Percentiles rank a stretch among this genome's conserved stretches.
Evolutionary conservation across 441 rosid species (phyloP).

Genomic region (Flueggea neowawraea): DNA sequence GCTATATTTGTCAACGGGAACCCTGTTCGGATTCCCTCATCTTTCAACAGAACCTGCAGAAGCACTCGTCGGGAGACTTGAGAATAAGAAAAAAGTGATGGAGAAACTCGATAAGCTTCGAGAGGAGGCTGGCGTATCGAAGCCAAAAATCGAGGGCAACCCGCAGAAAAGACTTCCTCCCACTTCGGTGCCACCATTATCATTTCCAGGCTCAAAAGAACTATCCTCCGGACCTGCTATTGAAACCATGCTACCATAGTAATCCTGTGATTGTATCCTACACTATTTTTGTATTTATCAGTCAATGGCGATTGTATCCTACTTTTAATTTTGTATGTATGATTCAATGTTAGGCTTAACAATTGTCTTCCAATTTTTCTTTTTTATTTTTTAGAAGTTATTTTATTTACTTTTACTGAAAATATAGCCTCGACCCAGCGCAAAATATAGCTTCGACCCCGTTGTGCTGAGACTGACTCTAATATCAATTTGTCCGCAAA

Average conservation of each 20-base stretch:
- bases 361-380: too few relatives aligned
- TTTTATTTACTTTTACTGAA: too few relatives aligned
- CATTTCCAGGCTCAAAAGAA: constrained; percentile 18
- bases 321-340: too few relatives aligned
- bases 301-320: too few relatives aligned
- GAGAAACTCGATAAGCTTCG: constrained; percentile 44
- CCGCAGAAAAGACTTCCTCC: constrained; percentile 1
- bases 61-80: constrained; percentile 44
- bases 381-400: too few relatives aligned
- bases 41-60: constrained; percentile 36
- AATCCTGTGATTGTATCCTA: too few relatives aligned
- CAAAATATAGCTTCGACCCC: too few relatives aligned
- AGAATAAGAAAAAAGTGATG: constrained; percentile 31
- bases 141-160: constrained; percentile 16
- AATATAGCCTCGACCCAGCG: too few relatives aligned
- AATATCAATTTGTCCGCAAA: too few relatives aligned
- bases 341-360: too few relatives aligned
- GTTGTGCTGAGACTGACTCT: too few relatives aligned
- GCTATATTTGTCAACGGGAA: constrained; percentile 28
- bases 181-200: constrained; percentile 8
- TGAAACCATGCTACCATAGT: constrained; percentile 20
- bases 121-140: constrained; percentile 27
- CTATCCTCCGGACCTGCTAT: constrained; percentile 18
- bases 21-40: constrained; percentile 24
- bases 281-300: too few relatives aligned